These are phyloP conservation scores for Colletotrichum euphorbiae DNA, from an alignment of 2,329 filamentous ascomycete species.

Conservation along the genomic window DNA sequence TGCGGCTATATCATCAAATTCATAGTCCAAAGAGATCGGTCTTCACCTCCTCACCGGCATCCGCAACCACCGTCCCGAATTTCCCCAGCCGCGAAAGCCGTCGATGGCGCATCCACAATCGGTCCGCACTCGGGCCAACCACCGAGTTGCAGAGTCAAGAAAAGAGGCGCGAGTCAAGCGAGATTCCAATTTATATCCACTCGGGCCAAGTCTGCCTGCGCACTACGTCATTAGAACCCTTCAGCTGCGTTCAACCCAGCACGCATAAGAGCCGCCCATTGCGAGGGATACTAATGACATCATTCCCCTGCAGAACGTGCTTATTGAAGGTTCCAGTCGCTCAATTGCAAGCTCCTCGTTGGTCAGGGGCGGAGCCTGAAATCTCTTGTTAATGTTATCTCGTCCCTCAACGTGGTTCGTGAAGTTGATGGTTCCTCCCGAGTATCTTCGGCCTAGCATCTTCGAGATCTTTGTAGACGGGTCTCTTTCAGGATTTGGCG, in stretches of 20 bases:
- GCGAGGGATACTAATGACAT: conserved; percentile 32
- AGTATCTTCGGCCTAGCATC: not conserved
- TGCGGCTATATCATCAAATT: not conserved
- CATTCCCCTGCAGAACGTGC: conserved; percentile 29
- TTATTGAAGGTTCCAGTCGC: conserved; percentile 20
- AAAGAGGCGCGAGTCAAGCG: conserved; percentile 16
- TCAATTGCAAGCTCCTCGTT: conserved; percentile 6
- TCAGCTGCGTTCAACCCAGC: conserved; percentile 22
- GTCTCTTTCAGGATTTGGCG: too few species aligned
- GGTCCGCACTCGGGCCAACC: conserved; percentile 25
- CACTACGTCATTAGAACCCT: conserved; percentile 15
- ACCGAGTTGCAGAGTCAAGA: conserved; percentile 13
- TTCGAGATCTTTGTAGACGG: too few species aligned
- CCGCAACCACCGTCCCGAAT: conserved; percentile 2
- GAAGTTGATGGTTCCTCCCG: not conserved
- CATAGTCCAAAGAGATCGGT: not conserved
- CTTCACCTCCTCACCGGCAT: not conserved
- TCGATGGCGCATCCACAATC: conserved; percentile 10
- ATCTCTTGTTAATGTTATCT: conserved; percentile 5
- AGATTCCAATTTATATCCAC: conserved; percentile 23
- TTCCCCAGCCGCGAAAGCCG: conserved; percentile 20
- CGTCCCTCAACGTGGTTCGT: conserved; percentile 8
- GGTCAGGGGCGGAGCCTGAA: conserved; percentile 1
- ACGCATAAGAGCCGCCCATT: conserved; percentile 8
- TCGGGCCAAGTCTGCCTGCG: not conserved